Conservation (phyloP, 2,329 filamentous ascomycete genomes). For the Nakataea oryzae region DNA sequence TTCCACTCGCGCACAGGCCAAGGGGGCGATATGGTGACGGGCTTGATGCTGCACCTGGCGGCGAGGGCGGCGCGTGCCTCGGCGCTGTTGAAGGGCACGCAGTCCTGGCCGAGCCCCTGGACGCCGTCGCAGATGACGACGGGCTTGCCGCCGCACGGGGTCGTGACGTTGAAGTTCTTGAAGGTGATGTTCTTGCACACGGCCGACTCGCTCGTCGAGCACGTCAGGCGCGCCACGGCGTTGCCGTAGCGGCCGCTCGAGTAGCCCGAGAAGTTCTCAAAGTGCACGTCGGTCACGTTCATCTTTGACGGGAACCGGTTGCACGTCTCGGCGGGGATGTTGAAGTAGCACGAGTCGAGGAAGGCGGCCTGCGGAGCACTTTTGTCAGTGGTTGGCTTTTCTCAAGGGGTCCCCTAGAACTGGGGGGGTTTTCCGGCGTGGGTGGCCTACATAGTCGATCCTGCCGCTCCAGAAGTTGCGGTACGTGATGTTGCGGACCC, state of each 20-base stretch:
- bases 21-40: neutral
- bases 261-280: conserved; percentile 44
- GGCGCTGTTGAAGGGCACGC: conserved; percentile 22
- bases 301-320: conserved; percentile 29
- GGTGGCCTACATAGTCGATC: conserved; percentile 38
- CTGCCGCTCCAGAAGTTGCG: conserved; percentile 48
- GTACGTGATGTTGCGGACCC: conserved; percentile 52
- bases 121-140: conserved; percentile 41
- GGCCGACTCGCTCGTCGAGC: conserved; percentile 38
- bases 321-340: conserved; percentile 5
- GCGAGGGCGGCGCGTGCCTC: conserved; percentile 20
- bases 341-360: conserved; percentile 46
- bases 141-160: conserved; percentile 29
- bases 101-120: conserved; percentile 22
- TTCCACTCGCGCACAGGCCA: conserved; percentile 1
- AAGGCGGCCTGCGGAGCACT: conserved; percentile 13
- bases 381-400: neutral
- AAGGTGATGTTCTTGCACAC: conserved; percentile 46
- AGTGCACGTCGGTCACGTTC: conserved; percentile 47
- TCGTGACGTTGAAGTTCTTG: conserved; percentile 42
- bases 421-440: too few relatives aligned
- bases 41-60: conserved; percentile 18
- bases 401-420: too few relatives aligned
- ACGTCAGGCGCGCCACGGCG: conserved; percentile 43
- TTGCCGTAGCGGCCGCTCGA: conserved; percentile 26